phyloP scores from a whole-genome alignment of 176 grass and related monocot genomes.

The Oryza meyeriana region DNA sequence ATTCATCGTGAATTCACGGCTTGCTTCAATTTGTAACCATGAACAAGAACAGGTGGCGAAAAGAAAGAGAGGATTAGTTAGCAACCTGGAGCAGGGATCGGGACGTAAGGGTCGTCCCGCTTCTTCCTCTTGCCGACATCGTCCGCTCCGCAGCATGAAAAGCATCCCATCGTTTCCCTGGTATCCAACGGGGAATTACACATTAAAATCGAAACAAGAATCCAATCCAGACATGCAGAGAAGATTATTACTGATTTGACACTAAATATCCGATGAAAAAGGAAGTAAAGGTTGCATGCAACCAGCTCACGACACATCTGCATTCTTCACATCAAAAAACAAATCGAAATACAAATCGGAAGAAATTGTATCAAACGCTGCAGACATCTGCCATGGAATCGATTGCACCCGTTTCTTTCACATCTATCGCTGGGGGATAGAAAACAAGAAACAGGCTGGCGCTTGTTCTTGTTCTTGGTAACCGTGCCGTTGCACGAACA shows the following conservation, averaged over 20 bases:
- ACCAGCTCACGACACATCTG: not conserved
- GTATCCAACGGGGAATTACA: not conserved
- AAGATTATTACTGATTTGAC: not conserved
- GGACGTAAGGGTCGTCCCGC: conserved; percentile 32
- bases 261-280: not conserved
- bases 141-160: conserved; percentile 44
- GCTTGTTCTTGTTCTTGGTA: not conserved
- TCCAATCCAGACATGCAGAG: not conserved
- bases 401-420: not conserved
- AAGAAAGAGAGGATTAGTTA: not conserved
- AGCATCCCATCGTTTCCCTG: conserved; percentile 37
- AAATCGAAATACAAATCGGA: not conserved
- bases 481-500: not conserved
- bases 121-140: conserved; percentile 49
- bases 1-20: not conserved
- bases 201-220: not conserved
- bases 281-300: too few species aligned
- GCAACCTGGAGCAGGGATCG: conserved; percentile 30
- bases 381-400: not conserved
- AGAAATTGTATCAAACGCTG: not conserved
- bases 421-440: not conserved
- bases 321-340: not conserved
- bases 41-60: not conserved
- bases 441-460: not conserved
- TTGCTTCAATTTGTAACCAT: not conserved